Evolutionary conservation across 1,284 basidiomycete genomes (phyloP).

Genomic region (Xerocomus minutiporus): DNA sequence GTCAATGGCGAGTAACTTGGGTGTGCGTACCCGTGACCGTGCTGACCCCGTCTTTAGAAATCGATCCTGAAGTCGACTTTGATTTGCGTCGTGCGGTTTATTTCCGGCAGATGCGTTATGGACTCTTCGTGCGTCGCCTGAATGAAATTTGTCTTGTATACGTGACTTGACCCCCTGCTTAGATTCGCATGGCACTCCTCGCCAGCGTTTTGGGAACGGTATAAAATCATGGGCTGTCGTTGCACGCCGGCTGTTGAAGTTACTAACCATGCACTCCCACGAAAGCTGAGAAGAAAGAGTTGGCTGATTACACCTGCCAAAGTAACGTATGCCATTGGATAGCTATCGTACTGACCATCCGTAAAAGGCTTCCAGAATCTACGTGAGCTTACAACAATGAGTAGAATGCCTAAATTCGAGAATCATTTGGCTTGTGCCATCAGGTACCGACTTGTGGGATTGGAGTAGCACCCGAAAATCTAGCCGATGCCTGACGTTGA

Average conservation of each 20-base stretch:
- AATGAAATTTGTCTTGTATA: background rate
- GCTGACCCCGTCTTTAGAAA: constrained; percentile 53
- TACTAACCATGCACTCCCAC: background rate
- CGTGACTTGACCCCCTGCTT: constrained; percentile 6
- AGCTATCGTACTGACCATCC: background rate
- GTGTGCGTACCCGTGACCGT: background rate
- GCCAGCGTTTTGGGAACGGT: constrained; percentile 56
- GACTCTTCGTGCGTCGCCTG: constrained; percentile 78
- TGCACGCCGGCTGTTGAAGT: background rate
- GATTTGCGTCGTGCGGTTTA: constrained; percentile 92
- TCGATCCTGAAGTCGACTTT: constrained; percentile 97
- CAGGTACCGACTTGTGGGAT: too few species aligned
- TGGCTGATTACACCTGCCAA: background rate
- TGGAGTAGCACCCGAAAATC: background rate
- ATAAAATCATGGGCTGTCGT: constrained; percentile 14
- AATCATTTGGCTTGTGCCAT: too few species aligned
- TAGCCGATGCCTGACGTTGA: too few species aligned
- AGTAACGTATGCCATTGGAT: background rate
- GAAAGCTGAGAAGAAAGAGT: background rate
- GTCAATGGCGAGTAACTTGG: constrained; percentile 64
- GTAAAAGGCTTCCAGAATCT: background rate
- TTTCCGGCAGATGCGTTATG: constrained; percentile 98
- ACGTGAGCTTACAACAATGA: background rate
- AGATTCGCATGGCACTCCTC: constrained; percentile 77
- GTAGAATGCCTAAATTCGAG: background rate